Evolutionary conservation across 306 rosid species (phyloP).

Genomic region (Vigna radiata): DNA sequence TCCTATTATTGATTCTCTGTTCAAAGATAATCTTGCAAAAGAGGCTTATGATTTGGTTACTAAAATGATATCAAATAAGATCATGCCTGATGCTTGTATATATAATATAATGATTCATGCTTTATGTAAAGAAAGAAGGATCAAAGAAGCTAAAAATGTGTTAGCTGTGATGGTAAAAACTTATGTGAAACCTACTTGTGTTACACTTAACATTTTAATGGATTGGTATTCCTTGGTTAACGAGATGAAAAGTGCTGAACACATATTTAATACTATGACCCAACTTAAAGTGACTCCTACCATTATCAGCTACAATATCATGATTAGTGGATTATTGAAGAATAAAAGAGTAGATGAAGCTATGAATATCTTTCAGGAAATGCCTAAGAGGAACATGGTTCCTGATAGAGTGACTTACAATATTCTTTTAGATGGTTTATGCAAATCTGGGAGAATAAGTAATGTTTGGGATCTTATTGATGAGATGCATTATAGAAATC

Average conservation of each 20-base stretch:
- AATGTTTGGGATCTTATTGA: too few relatives aligned
- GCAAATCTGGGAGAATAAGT: neutral
- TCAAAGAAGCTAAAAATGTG: too few relatives aligned
- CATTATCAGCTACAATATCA: too few relatives aligned
- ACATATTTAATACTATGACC: neutral
- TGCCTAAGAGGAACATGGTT: too few relatives aligned
- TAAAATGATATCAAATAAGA: conserved; percentile 4
- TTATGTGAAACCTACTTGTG: too few relatives aligned
- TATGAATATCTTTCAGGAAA: too few relatives aligned
- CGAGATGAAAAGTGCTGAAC: neutral
- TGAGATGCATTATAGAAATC: too few relatives aligned
- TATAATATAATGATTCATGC: neutral
- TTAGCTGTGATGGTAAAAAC: too few relatives aligned
- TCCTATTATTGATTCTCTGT: conserved; percentile 23
- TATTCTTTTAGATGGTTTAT: neutral
- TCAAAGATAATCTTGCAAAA: neutral
- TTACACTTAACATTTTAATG: neutral
- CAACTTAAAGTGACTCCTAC: neutral
- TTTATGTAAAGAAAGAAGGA: too few relatives aligned
- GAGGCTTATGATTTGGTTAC: conserved; percentile 5
- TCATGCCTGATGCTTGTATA: neutral
- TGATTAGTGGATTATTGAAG: neutral
- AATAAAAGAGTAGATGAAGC: too few relatives aligned
- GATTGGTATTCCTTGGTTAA: neutral
- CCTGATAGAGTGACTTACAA: too few relatives aligned